Conservation (phyloP, 2,329 filamentous ascomycete genomes). For the Boeremia exigua region DNA sequence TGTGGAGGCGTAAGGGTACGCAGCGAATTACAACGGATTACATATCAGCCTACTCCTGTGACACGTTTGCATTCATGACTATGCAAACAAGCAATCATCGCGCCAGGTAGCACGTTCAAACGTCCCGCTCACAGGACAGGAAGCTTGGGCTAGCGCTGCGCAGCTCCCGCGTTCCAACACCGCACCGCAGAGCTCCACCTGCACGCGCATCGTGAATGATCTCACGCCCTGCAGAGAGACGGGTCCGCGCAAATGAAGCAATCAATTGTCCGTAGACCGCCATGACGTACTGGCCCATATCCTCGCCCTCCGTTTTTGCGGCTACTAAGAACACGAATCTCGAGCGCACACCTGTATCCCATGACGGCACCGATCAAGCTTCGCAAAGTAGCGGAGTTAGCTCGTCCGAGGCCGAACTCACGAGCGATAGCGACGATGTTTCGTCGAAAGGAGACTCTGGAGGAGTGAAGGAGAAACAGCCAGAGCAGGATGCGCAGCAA, state of each 20-base stretch:
- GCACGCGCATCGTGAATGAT: slow-evolving; percentile 27
- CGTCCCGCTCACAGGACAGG: neutral
- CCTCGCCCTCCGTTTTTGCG: slow-evolving; percentile 82
- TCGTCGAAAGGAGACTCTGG: slow-evolving; percentile 10
- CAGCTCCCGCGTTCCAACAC: slow-evolving; percentile 10
- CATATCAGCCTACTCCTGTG: neutral
- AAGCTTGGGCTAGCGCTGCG: slow-evolving; percentile 14
- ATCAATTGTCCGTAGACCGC: slow-evolving; percentile 46
- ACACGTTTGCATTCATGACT: neutral
- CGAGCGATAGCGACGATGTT: slow-evolving; percentile 19
- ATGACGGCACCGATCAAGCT: slow-evolving; percentile 59
- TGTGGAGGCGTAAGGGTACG: no score
- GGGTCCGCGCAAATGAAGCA: slow-evolving; percentile 46
- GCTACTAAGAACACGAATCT: slow-evolving; percentile 70
- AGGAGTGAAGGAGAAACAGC: slow-evolving; percentile 19
- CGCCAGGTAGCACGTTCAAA: neutral
- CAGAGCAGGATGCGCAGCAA: slow-evolving; percentile 7
- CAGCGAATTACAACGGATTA: no score
- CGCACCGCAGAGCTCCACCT: slow-evolving; percentile 33
- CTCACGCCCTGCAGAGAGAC: slow-evolving; percentile 39
- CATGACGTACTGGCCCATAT: slow-evolving; percentile 90
- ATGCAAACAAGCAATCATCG: neutral
- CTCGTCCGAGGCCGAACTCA: slow-evolving; percentile 19
- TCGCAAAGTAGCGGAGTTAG: slow-evolving; percentile 29
- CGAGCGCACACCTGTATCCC: slow-evolving; percentile 62